Evolutionary conservation across 805 yeast species (phyloP).

Genomic region (Candida wancherniae): DNA sequence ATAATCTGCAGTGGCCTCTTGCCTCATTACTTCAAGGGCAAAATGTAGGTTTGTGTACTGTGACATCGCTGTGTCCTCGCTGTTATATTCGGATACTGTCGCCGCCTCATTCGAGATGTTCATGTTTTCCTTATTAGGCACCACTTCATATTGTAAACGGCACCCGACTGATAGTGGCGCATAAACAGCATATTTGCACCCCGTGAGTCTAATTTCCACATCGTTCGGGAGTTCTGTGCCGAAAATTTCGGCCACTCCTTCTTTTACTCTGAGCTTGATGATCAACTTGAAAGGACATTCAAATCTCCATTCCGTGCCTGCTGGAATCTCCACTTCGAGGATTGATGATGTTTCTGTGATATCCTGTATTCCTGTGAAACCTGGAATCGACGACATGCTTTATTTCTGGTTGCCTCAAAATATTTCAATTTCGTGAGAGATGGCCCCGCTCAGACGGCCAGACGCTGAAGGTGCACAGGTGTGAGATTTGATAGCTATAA

Average conservation of each 20-base stretch:
- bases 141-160: constrained; percentile 42
- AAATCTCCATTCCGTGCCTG: constrained; percentile 68
- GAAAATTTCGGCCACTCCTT: constrained; percentile 83
- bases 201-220: constrained; percentile 40
- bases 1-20: constrained; percentile 24
- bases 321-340: constrained; percentile 26
- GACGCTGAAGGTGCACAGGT: too few species aligned
- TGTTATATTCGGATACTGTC: constrained; percentile 52
- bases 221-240: constrained; percentile 89
- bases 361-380: constrained; percentile 7
- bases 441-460: too few species aligned
- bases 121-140: constrained; percentile 22
- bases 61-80: constrained; percentile 67
- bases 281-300: constrained; percentile 54
- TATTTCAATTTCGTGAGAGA: too few species aligned
- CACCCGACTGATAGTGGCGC: constrained; percentile 59
- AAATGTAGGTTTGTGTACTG: constrained; percentile 67
- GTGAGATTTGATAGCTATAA: too few species aligned
- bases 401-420: background rate
- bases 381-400: constrained; percentile 14
- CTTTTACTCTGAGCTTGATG: constrained; percentile 45
- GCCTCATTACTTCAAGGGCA: constrained; percentile 56
- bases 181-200: constrained; percentile 35
- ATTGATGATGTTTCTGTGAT: constrained; percentile 4
- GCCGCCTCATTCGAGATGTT: constrained; percentile 29